Base-by-base conservation (phyloP, 768 basidiomycete species). In the Russula brevipes region DNA sequence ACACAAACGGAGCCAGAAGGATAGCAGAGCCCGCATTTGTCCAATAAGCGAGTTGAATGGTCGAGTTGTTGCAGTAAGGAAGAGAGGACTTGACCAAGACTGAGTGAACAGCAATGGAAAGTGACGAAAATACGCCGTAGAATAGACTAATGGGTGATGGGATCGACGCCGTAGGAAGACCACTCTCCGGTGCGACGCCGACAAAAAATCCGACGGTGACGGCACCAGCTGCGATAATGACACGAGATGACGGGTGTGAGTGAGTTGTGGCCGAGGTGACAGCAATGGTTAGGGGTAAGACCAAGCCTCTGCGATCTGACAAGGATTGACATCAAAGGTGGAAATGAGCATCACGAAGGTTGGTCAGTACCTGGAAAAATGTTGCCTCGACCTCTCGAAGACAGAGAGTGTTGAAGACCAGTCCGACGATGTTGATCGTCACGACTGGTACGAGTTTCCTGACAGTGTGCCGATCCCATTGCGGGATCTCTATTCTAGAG, bases 221-320 rank as follows among this genome's bases (percentile, higher is more conserved):
- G 30, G 84, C 69, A 5, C 70, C 75, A 10, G 88, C 86, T 11
- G 88, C 85, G 4, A 75, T 46, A 17, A 91, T 71, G 12, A 89
- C 84, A 31, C 80, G 76, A 8, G 63, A 19, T 5, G 86, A 78
- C 0, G 90, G 88, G 0, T 75, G 70, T 6, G 82, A 76, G 24
- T 77, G 79, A 2, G 85, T 84, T 63, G 84, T 75, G 19, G 83
- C 49, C 44, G 85, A 85, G 2, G 89, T 88, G 47, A 92, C 83
- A 31, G 83, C 64, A 59, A 94, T 90, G 1, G 92, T 95, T 53
- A 91, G 79, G 0, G 92, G 92, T 5, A 95, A 79, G 4, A 91
- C 86, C 42, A 95, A 80, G 0, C 92, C 91, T 67, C 91, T 1
- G 91, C 92, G 69, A 95, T 91, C 86, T 93, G 73, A 24, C 8